Conservation (phyloP, 2,329 filamentous ascomycete genomes). For the Penicillium sp. region DNA sequence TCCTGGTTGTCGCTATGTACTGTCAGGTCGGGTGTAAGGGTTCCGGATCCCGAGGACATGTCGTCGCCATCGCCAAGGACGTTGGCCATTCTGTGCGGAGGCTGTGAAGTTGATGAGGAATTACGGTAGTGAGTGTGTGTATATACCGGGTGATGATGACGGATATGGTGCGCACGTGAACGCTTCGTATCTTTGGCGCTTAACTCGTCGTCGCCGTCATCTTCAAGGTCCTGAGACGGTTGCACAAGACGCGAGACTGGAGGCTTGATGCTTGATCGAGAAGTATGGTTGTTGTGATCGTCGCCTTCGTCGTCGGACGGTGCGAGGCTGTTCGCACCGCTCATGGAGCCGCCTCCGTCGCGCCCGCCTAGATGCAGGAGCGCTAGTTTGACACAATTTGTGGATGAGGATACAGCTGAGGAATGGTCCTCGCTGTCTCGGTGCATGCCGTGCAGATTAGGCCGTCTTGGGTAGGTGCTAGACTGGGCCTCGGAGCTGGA, state of each 20-base stretch:
- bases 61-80: slow-evolving; percentile 31
- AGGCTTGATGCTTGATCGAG: slow-evolving; percentile 1
- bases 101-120: slow-evolving; percentile 11
- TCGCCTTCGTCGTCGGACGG: slow-evolving; percentile 33
- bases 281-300: slow-evolving; percentile 14
- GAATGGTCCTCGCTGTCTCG: slow-evolving; percentile 29
- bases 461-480: slow-evolving; percentile 11
- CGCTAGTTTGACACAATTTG: slow-evolving; percentile 24
- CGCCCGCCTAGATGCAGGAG: slow-evolving; percentile 39
- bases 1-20: neutral
- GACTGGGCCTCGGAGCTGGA: slow-evolving; percentile 12
- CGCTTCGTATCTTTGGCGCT: slow-evolving; percentile 21
- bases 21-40: slow-evolving; percentile 5
- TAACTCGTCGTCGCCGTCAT: slow-evolving; percentile 37
- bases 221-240: slow-evolving; percentile 29
- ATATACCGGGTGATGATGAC: slow-evolving; percentile 13
- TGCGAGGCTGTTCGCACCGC: slow-evolving; percentile 40
- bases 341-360: slow-evolving; percentile 45
- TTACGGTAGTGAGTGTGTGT: slow-evolving; percentile 19
- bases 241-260: neutral
- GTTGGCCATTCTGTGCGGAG: slow-evolving; percentile 24
- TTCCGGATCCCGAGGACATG: slow-evolving; percentile 15
- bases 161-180: slow-evolving; percentile 20
- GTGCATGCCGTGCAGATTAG: slow-evolving; percentile 18
- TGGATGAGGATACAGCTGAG: slow-evolving; percentile 20